A percentile compares a stretch with the other conserved stretches of the same genome.
phyloP scores from a whole-genome alignment of 1,139 yeast species.

The Taiozyma sp. region DNA sequence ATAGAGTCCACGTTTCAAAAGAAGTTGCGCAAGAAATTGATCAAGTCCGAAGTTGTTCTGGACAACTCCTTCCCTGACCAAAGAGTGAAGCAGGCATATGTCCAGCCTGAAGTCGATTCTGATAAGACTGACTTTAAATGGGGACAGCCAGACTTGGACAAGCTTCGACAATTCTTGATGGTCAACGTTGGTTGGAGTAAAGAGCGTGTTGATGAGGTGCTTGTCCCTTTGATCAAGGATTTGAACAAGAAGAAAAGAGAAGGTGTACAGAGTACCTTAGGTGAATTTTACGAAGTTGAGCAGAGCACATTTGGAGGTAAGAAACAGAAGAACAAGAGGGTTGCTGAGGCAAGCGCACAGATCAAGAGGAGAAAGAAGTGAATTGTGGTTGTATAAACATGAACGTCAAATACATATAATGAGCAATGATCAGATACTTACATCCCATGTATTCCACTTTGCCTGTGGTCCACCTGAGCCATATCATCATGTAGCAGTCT shows the following conservation, averaged over 20 bases:
- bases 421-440: no score
- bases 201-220: conserved; percentile 71
- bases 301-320: conserved; percentile 28
- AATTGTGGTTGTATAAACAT: neutral
- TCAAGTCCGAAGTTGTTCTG: conserved; percentile 37
- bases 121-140: conserved; percentile 77
- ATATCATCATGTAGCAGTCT: no score
- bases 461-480: no score
- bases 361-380: conserved; percentile 28
- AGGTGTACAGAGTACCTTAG: conserved; percentile 52
- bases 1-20: conserved; percentile 45
- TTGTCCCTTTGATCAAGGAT: conserved; percentile 84
- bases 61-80: conserved; percentile 68
- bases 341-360: conserved; percentile 53
- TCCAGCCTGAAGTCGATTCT: conserved; percentile 75
- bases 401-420: neutral
- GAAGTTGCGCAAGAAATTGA: conserved; percentile 59
- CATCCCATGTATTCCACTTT: no score
- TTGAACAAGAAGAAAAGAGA: conserved; percentile 57
- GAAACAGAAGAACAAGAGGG: conserved; percentile 46
- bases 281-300: conserved; percentile 52
- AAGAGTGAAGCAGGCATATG: conserved; percentile 68
- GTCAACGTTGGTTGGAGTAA: conserved; percentile 79
- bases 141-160: conserved; percentile 88
- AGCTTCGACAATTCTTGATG: conserved; percentile 65